Evolutionary conservation across 2,329 filamentous ascomycete species (phyloP), one percentile per base, ranked within the genome.

Genomic region (Colletotrichum sp.): DNA sequence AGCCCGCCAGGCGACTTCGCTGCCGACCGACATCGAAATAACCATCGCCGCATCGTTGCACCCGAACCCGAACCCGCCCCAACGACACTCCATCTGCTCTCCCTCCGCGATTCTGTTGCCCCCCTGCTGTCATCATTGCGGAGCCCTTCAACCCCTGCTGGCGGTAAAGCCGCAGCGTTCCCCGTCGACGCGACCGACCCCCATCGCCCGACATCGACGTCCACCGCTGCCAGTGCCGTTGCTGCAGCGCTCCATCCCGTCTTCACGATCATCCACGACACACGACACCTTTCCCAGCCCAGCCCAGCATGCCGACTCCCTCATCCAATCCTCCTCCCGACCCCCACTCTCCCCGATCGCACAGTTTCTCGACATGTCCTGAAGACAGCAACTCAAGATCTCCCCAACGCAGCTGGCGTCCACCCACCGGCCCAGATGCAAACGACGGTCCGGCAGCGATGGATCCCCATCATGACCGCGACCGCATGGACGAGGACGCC

Each of bases 291-390:
- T 68, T 70, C 16, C 43, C 7, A 60, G 64, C 16, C 43, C 7
- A 60, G 64, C 18, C 66, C 73, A 85, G 72, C 77, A 88, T 88
- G 87, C 87, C 87, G 77, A 88, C 87, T 28, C 87, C 87, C 73
- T 88, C 87, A 18, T 84, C 85, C 69, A 85, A 86, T 78, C 83
- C 83, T 75, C 83, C 84, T 62, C 81, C 85, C 60, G 82, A 84
- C 76, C 82, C 83, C 36, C 80, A 83, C 52, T 84, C 85, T 61
- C 83, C 85, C 60, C 82, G 82, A 72, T 82, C 84, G 6, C 82
- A 84, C 72, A 81, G 79, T 71, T 85, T 87, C 78, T 85, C 85
- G 61, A 85, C 85, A 78, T 88, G 87, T 73, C 87, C 87, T 74
- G 87, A 88, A 73, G 85, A 88, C 30, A 79, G 83, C 48, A 73